Conservation (phyloP, 164 flowering plant genomes). For the Magnolia officinalis region DNA sequence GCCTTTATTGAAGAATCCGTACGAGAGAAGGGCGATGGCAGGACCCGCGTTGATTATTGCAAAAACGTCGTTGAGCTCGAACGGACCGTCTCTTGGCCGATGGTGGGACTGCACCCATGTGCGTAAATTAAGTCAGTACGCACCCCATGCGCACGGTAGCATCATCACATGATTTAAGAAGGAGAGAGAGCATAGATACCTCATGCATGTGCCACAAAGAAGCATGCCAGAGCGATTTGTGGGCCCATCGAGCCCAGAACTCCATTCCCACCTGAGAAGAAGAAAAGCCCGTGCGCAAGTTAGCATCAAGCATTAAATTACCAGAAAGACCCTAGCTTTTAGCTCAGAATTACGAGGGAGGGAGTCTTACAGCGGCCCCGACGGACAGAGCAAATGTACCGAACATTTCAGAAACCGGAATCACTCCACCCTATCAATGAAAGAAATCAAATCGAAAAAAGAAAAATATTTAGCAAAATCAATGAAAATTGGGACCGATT, state of each 20-base stretch:
- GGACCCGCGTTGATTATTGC: slow-evolving; percentile 82
- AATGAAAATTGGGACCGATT: not conserved
- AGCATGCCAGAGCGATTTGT: slow-evolving; percentile 88
- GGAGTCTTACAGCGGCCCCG: slow-evolving; percentile 82
- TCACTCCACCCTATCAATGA: slow-evolving; percentile 53
- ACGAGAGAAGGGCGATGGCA: slow-evolving; percentile 69
- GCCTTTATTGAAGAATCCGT: slow-evolving; percentile 83
- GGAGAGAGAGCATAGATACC: slow-evolving; percentile 28
- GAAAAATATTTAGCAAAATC: not conserved
- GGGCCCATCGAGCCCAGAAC: slow-evolving; percentile 99
- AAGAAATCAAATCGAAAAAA: not conserved
- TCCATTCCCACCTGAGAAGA: slow-evolving; percentile 85
- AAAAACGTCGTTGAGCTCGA: slow-evolving; percentile 81
- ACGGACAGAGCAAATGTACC: slow-evolving; percentile 83
- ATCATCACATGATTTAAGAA: not conserved
- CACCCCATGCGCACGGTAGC: not conserved
- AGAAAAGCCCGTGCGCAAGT: not conserved
- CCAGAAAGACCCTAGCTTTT: not conserved
- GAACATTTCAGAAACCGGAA: slow-evolving; percentile 73
- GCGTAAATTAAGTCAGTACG: not conserved
- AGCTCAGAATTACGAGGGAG: not conserved
- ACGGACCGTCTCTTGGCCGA: slow-evolving; percentile 83
- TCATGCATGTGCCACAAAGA: slow-evolving; percentile 95
- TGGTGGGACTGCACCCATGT: slow-evolving; percentile 65
- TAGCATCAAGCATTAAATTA: not conserved